phyloP scores from a whole-genome alignment of 352 stramenopile genomes.

The Globisporangium nagaii region DNA sequence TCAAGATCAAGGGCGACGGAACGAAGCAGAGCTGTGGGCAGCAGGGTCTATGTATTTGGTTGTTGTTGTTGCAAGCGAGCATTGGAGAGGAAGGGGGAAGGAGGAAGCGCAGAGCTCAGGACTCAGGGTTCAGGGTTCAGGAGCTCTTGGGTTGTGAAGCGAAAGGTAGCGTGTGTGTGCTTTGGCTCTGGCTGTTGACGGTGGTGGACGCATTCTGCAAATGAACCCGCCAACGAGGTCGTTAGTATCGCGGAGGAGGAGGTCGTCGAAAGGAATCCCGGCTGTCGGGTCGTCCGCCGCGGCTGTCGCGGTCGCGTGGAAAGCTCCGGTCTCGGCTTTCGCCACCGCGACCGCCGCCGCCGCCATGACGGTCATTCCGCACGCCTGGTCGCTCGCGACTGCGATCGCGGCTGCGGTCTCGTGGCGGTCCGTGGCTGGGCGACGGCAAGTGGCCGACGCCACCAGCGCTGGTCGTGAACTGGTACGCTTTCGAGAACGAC shows the following conservation, averaged over 20 bases:
- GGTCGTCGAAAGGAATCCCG: slow-evolving; percentile 16
- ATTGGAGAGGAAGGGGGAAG: no score
- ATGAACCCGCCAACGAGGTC: background rate
- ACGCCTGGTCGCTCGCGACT: slow-evolving; percentile 26
- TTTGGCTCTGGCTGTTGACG: no score
- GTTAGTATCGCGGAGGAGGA: slow-evolving; percentile 17
- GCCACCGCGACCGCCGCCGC: slow-evolving; percentile 1
- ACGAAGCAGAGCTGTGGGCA: no score
- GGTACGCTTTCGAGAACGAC: slow-evolving; percentile 72
- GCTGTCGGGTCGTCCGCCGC: background rate
- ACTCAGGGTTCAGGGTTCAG: no score
- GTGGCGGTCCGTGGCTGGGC: slow-evolving; percentile 17
- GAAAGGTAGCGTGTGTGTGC: no score
- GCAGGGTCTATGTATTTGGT: no score
- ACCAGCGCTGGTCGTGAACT: slow-evolving; percentile 18
- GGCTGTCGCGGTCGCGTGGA: background rate
- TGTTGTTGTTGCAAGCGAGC: no score
- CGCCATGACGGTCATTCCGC: background rate
- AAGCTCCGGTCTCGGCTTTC: slow-evolving; percentile 16
- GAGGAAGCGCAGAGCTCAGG: no score
- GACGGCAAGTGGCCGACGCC: slow-evolving; percentile 10
- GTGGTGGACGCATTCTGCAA: background rate
- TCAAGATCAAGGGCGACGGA: no score
- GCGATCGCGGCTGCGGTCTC: slow-evolving; percentile 46
- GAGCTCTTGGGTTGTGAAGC: no score